Evolutionary conservation across 768 basidiomycete genomes (phyloP), one percentile per base, ranked within the genome.

Genomic region (Coprinopsis strossmayeri): DNA sequence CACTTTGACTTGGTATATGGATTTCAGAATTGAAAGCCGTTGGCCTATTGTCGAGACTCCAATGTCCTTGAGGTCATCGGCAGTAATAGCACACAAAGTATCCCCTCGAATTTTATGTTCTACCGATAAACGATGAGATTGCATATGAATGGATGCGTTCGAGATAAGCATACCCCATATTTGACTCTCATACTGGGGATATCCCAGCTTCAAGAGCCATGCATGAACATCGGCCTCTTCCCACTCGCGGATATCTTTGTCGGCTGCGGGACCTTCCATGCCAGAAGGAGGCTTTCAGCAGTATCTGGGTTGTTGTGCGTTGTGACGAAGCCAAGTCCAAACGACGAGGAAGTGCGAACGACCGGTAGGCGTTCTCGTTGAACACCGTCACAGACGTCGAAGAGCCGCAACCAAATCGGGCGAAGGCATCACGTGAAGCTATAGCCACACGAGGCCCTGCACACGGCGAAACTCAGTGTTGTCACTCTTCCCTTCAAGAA

Each of bases 31-130:
- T 37, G 88, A 74, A 28, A 99, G 69, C 48, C 96, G 76, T 66
- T 97, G 94, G 18, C 96, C 96, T 54, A 98, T 79, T 28, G 87
- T 90, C n/a, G 78, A 61, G 35, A 99, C 78, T 5, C 96, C 96
- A 48, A 97, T 70, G 35, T 87, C 83, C 65, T 88, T 90, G 55
- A 99, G 78, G 1, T 79, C 68, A 20, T 93, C 88, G n/a, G 82
- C 75, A 62, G 92, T 87, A 41, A 97, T 75, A 57, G 87, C 70
- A 53, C 86, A 82, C 5, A 99, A 77, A 1, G 91, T 81, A 54
- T 97, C 93, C 48, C 96, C 96, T 15, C 86, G 85, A 55, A 99
- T 90, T 53, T 81, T 86, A 64, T 99, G 88, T 62, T 93, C 95
- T 67, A 32, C 7, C n/a, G 34, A 34, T 61, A 34, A 39, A 7